Evolutionary conservation across 352 stramenopile species (phyloP), one percentile per base, ranked within the genome.

Genomic region (Globisporangium megalacanthum): DNA sequence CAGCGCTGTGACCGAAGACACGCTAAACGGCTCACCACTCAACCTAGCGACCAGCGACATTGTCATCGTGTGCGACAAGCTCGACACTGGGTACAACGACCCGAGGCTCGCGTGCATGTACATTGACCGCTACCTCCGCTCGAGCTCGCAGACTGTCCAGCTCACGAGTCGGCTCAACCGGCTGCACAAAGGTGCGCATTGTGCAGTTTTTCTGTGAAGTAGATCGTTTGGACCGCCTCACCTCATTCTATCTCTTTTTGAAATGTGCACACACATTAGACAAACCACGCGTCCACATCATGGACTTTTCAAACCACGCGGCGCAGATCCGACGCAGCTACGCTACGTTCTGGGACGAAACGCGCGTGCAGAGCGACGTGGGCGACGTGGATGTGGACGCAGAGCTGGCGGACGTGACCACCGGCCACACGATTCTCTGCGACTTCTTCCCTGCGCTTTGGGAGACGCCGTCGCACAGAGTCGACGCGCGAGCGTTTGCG

Each of bases 31-130:
- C 42, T 73, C 69, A 8, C 66, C 66, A 42, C 61, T 73, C 20
- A 78, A 77, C 3, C 54, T 92, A 14, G 60, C 68, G 5, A 77
- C 73, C 31, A 88, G 78, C 33, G 81, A 92, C 49, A 63, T 92
- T 15, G 75, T 94, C 29, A 83, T 94, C 58, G 84, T 94, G 6
- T 94, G 84, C 67, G 84, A 94, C 53, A 94, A 94, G 52, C 78
- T 94, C 7, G 84, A 94, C 49, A 94, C 84, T 2, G 84, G 84
- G 3, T 94, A 89, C 70, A 94, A 90, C 51, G 82, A 94, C 42
- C 82, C 84, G 0, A 47, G 79, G 36, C 68, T 94, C 14, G 64
- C 75, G 4, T 81, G 72, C 22, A 92, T 94, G 81, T 94, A 91
- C 57, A 80, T 94, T n/a, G 84, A 94, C 58, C 79, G 84, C 11